These are phyloP conservation scores for Harringtonia aguacate DNA, from an alignment of 2,329 filamentous ascomycete species.

Conservation along the genomic window DNA sequence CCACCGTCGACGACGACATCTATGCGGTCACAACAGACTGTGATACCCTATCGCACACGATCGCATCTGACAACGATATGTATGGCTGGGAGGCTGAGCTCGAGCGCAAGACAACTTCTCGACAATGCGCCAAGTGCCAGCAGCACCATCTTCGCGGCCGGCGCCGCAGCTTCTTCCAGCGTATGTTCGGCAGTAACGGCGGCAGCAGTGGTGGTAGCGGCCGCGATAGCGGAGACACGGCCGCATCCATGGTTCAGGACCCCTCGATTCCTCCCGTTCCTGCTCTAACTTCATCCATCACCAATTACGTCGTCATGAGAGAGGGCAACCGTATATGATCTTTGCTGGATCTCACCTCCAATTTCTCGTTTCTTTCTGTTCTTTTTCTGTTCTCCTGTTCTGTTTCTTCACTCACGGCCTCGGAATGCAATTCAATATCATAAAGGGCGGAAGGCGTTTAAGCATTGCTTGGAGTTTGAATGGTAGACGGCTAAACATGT, in stretches of 20 bases:
- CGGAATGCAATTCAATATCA: not conserved
- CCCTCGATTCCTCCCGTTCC: not conserved
- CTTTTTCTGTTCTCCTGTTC: not conserved
- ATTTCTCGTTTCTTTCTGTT: not conserved
- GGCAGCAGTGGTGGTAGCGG: not conserved
- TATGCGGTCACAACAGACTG: conserved; percentile 18
- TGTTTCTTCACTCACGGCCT: not conserved
- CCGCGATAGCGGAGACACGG: not conserved
- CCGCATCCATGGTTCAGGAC: not conserved
- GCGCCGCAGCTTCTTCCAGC: conserved; percentile 27
- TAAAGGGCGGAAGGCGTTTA: not conserved
- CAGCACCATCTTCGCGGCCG: conserved; percentile 15
- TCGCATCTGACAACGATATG: conserved; percentile 25
- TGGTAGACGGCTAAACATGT: not conserved
- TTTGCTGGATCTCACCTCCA: not conserved
- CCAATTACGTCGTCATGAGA: not conserved
- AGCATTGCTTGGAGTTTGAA: not conserved
- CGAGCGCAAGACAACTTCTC: conserved; percentile 16
- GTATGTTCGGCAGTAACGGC: conserved; percentile 21
- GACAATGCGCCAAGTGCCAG: conserved; percentile 13
- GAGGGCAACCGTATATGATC: conserved; percentile 4
- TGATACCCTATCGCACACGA: conserved; percentile 16
- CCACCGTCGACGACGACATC: conserved; percentile 12
- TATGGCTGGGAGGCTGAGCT: conserved; percentile 47
- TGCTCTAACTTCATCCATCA: conserved; percentile 1